Evolutionary conservation across 202 grass and related monocot species (phyloP).

Genomic region (Carex sylvatica): DNA sequence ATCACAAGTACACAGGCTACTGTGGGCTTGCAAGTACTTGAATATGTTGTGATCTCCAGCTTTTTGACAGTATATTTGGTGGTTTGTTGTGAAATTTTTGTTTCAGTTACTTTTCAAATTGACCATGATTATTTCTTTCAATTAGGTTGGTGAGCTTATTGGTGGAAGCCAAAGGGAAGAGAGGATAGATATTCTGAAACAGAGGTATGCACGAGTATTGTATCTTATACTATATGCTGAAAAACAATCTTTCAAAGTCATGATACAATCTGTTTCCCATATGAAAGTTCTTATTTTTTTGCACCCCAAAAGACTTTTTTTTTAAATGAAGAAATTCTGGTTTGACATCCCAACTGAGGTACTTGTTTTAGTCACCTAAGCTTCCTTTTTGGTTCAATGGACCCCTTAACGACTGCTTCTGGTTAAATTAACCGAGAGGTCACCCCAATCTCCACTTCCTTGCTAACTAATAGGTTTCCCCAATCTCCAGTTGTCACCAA

Average conservation of each 20-base stretch:
- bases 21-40: background rate
- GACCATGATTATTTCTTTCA: constrained; percentile 5
- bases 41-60: background rate
- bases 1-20: background rate
- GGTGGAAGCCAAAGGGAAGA: constrained; percentile 98
- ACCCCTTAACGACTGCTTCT: background rate
- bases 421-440: background rate
- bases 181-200: constrained; percentile 60
- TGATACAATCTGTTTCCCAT: background rate
- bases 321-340: background rate
- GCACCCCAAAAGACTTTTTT: background rate
- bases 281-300: background rate
- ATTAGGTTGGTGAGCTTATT: constrained; percentile 83
- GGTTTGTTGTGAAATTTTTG: background rate
- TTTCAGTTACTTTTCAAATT: constrained; percentile 6
- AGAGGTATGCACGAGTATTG: constrained; percentile 41
- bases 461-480: background rate
- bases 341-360: background rate
- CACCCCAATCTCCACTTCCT: background rate
- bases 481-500: background rate
- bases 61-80: constrained; percentile 4
- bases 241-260: background rate
- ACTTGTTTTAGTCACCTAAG: background rate
- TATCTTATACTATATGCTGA: background rate
- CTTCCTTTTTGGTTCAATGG: background rate